Evolutionary conservation across 2,329 filamentous ascomycete genomes (phyloP), one percentile per base, ranked within the genome.

Genomic region (Fusarium musae): DNA sequence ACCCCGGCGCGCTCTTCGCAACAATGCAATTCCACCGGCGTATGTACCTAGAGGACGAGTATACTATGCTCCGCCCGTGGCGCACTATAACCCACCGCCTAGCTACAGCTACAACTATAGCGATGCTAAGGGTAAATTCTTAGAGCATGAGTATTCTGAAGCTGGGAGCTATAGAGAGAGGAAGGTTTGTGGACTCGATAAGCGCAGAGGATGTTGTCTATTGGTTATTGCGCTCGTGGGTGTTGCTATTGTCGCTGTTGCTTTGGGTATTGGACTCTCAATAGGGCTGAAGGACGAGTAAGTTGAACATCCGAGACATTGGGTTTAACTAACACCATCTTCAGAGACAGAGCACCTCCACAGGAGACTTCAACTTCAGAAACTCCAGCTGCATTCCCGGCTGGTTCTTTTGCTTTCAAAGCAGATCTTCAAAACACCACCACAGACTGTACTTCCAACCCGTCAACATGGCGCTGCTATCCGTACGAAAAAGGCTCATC

Each of bases 381-480:
- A 21, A 21, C 63, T 32, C 16, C 63, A 10, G 21, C 66, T n/a
- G 50, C 34, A 26, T 92, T 92, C 75, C 92, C 91, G 3, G 82
- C 87, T 3, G 92, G 91, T 10, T 85, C 87, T n/a, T 93, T 89
- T 79, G 84, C 87, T 42, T 84, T 93, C 73, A 83, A 86, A 11
- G 89, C 90, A 28, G 87, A 87, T 66, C 87, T 93, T 43, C 83
- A 85, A 56, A 86, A 83, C 9, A 81, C 86, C 5, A 81, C 82
- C 21, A 87, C 88, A 11, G 84, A 84, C 54, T 93, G 92, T 80
- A 91, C 89, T 2, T 85, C 87, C 19, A 86, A 89, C 73, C 72
- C 87, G 0, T 81, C 84, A 9, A 89, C 89, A 2, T 93, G 91
- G 89, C 84, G 84, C 61, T 93, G 91, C 83, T 88, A 86, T 68